phyloP scores from a whole-genome alignment of 257 asterid genomes.

The Solanum rostratum region DNA sequence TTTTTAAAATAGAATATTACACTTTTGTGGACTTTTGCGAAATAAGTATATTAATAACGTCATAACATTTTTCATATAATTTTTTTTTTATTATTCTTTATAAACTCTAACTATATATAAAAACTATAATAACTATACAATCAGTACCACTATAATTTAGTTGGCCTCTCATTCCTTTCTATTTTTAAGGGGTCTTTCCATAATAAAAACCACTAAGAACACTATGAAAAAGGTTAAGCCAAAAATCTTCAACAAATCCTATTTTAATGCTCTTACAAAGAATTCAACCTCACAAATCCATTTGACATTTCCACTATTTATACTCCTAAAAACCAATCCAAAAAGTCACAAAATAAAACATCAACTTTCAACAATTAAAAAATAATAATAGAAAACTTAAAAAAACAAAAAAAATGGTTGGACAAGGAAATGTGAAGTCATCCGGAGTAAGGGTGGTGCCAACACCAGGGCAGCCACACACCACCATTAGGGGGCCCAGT shows the following conservation, averaged over 20 bases:
- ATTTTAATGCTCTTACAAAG: neutral
- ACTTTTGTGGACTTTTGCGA: too few species aligned
- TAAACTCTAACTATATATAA: too few species aligned
- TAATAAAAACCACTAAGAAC: neutral
- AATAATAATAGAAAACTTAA: neutral
- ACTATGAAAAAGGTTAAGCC: neutral
- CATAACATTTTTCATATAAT: too few species aligned
- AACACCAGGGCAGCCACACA: conserved; percentile 36
- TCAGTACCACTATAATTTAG: neutral
- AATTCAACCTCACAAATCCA: neutral
- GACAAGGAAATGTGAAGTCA: conserved; percentile 40
- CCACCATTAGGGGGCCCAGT: conserved; percentile 1
- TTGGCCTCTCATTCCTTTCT: neutral
- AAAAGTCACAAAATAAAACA: neutral
- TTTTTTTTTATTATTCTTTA: too few species aligned
- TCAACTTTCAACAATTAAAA: neutral
- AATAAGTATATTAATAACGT: too few species aligned
- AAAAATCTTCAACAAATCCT: neutral
- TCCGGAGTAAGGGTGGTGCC: conserved; percentile 26
- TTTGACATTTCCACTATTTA: neutral
- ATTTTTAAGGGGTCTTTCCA: neutral
- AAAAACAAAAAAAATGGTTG: conserved; percentile 22
- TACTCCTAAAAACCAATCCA: neutral
- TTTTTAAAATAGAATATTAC: too few species aligned
- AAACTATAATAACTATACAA: neutral